phyloP scores from a whole-genome alignment of 768 basidiomycete species.

The Kwoniella sp. region DNA sequence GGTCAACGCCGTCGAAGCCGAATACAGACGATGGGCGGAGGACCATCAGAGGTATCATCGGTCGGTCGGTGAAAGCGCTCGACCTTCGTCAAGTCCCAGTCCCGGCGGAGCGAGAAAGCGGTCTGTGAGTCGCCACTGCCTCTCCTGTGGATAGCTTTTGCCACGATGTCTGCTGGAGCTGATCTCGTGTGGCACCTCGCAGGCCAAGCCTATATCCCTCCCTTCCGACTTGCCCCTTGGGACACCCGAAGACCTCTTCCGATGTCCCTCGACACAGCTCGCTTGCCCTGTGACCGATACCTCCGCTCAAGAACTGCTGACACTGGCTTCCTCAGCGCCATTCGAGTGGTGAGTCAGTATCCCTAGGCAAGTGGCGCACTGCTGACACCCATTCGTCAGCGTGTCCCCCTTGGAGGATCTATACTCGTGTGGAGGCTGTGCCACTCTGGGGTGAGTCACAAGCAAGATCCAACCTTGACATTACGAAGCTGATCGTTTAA shows the following conservation, averaged over 20 bases:
- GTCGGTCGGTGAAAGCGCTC: not conserved
- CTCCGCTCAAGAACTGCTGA: not conserved
- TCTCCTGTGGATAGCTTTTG: not conserved
- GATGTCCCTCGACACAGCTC: slow-evolving; percentile 16
- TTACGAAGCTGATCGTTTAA: not conserved
- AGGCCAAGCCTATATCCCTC: not conserved
- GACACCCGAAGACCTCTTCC: slow-evolving; percentile 9
- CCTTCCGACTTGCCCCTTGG: slow-evolving; percentile 5
- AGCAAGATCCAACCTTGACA: not conserved
- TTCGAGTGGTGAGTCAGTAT: slow-evolving; percentile 23
- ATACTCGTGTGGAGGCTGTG: slow-evolving; percentile 30
- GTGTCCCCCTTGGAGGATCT: slow-evolving; percentile 20
- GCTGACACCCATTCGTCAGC: slow-evolving; percentile 10
- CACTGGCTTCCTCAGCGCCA: not conserved
- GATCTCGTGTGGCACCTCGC: not conserved
- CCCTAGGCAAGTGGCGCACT: not conserved
- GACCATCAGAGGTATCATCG: slow-evolving; percentile 9
- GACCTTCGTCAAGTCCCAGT: slow-evolving; percentile 6
- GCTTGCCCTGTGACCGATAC: slow-evolving; percentile 19
- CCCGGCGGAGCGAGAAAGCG: not conserved
- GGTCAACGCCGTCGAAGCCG: slow-evolving; percentile 1
- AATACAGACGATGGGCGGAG: slow-evolving; percentile 1
- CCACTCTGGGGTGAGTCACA: slow-evolving; percentile 18
- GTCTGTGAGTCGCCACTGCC: too few relatives aligned
- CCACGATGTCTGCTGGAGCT: not conserved